These are phyloP conservation scores for Allomyces javanicus DNA, from an alignment of 192 early-diverging fungal genomes.

Conservation along the genomic window DNA sequence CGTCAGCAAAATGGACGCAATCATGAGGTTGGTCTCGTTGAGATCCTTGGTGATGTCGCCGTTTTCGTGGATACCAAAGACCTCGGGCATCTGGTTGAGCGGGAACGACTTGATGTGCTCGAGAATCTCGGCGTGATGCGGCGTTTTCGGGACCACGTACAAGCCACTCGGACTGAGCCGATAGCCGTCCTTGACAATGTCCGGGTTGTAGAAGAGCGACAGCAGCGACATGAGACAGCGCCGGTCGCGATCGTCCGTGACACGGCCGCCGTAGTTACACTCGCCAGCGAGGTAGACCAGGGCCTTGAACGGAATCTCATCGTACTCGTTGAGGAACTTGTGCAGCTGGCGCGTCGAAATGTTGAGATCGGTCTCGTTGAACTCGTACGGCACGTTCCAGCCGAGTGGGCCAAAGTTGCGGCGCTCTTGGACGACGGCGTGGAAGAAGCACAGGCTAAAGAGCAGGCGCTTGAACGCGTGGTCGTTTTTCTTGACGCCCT, in stretches of 20 bases:
- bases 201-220: constrained; percentile 28
- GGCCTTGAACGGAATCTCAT: constrained; percentile 40
- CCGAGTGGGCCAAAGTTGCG: constrained; percentile 2
- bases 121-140: constrained; percentile 27
- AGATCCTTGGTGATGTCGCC: constrained; percentile 44
- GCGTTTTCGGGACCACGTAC: constrained; percentile 29
- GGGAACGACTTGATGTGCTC: constrained; percentile 37
- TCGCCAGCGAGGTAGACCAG: constrained; percentile 36
- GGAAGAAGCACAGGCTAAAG: constrained; percentile 43
- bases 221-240: constrained; percentile 34
- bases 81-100: constrained; percentile 37
- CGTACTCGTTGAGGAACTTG: constrained; percentile 40
- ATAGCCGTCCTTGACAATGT: constrained; percentile 27
- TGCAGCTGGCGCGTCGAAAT: constrained; percentile 38
- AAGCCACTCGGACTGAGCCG: constrained; percentile 30
- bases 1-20: constrained; percentile 33
- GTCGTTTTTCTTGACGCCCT: constrained; percentile 42
- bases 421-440: constrained; percentile 33
- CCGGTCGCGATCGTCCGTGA: constrained; percentile 46
- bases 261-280: constrained; percentile 46
- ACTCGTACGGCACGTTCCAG: constrained; percentile 51
- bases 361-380: constrained; percentile 40
- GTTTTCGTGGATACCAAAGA: constrained; percentile 50
- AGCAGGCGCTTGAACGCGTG: constrained; percentile 39
- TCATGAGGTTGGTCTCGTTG: constrained; percentile 27